phyloP scores from a whole-genome alignment of 495 filamentous ascomycete genomes.

The Talaromyces liani region DNA sequence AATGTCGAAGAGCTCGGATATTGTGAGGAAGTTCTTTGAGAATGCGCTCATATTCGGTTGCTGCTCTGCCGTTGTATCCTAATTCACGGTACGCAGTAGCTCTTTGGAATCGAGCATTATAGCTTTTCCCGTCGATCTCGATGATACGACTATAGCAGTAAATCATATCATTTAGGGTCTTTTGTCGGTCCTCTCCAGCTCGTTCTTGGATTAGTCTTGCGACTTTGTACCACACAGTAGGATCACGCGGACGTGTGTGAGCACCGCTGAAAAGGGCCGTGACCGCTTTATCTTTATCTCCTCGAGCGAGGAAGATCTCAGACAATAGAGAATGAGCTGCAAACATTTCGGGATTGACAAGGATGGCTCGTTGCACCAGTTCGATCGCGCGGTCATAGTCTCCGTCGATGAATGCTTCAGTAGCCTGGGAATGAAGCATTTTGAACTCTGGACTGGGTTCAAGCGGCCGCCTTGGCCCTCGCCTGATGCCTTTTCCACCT shows the following conservation, averaged over 20 bases:
- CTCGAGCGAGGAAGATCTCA: conserved; percentile 61
- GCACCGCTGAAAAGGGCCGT: conserved; percentile 64
- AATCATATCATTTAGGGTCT: conserved; percentile 46
- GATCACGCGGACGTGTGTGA: conserved; percentile 60
- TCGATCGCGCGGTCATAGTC: conserved; percentile 58
- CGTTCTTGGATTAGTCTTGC: conserved; percentile 60
- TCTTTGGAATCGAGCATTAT: conserved; percentile 52
- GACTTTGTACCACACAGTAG: conserved; percentile 58
- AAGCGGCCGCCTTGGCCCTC: conserved; percentile 62
- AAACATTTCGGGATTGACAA: conserved; percentile 77
- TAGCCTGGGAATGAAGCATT: conserved; percentile 60
- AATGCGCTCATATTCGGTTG: conserved; percentile 55
- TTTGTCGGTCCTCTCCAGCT: conserved; percentile 42
- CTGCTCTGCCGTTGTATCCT: conserved; percentile 48
- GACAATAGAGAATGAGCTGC: conserved; percentile 69
- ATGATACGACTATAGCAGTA: conserved; percentile 68
- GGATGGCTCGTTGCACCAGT: conserved; percentile 59
- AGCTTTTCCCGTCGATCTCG: conserved; percentile 49
- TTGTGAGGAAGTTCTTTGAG: conserved; percentile 53
- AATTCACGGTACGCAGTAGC: conserved; percentile 51
- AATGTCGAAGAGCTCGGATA: conserved; percentile 49
- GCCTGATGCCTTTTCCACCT: conserved; percentile 43
- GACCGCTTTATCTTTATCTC: conserved; percentile 58
- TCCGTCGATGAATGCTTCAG: conserved; percentile 58
- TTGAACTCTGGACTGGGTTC: conserved; percentile 73